These are phyloP conservation scores for Elymus sibiricus DNA, from an alignment of 176 grass and related monocot genomes.

Conservation along the genomic window DNA sequence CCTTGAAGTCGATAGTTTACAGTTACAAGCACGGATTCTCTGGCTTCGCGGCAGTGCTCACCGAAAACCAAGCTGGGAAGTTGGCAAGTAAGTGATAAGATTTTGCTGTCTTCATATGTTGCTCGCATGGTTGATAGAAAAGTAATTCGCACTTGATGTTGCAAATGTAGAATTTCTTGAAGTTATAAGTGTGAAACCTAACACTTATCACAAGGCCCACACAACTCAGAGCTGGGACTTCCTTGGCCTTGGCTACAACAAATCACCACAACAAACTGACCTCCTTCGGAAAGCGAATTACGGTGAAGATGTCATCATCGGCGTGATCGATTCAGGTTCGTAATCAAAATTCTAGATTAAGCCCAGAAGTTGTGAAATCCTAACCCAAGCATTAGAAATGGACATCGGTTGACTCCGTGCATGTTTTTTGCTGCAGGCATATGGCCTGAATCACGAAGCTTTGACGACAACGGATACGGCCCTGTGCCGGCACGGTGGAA, in stretches of 20 bases:
- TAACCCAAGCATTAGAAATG: too few relatives aligned
- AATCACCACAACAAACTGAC: not conserved
- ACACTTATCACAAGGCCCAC: not conserved
- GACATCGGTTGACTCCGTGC: too few relatives aligned
- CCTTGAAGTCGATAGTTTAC: constrained; percentile 4
- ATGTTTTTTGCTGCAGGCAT: constrained; percentile 13
- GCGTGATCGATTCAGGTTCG: constrained; percentile 34
- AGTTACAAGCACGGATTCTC: constrained; percentile 28
- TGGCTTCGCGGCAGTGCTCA: constrained; percentile 20
- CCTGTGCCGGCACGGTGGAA: too few relatives aligned
- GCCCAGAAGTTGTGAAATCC: too few relatives aligned
- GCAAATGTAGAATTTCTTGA: constrained; percentile 16
- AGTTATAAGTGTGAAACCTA: constrained; percentile 34
- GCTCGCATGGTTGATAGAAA: too few relatives aligned
- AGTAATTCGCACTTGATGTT: too few relatives aligned
- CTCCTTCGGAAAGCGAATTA: constrained; percentile 25
- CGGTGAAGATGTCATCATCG: constrained; percentile 49
- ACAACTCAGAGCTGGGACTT: constrained; percentile 52
- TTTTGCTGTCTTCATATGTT: too few relatives aligned
- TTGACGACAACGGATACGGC: too few relatives aligned
- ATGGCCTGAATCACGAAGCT: constrained; percentile 7
- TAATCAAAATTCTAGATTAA: not conserved
- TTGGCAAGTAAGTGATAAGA: not conserved
- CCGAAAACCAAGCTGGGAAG: not conserved
- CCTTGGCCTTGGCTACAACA: constrained; percentile 11